phyloP scores from a whole-genome alignment of 805 yeast species.

The Jamesozyma rosinii region DNA sequence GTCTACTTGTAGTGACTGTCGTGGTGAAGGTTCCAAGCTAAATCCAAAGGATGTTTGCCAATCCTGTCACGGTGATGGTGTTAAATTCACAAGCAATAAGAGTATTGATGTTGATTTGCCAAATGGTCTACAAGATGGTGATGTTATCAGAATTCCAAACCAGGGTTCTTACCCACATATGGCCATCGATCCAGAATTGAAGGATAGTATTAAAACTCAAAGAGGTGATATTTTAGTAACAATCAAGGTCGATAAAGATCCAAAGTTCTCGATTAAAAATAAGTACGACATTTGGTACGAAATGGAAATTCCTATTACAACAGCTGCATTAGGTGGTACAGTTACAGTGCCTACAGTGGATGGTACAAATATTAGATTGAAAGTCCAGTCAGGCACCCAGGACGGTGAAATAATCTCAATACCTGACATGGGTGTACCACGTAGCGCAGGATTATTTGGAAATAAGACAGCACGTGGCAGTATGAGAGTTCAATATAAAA shows the following conservation, averaged over 20 bases:
- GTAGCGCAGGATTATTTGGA: slow-evolving; percentile 10
- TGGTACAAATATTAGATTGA: slow-evolving; percentile 66
- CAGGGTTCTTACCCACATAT: slow-evolving; percentile 86
- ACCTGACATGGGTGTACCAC: slow-evolving; percentile 84
- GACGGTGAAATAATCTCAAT: slow-evolving; percentile 63
- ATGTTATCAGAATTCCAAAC: slow-evolving; percentile 71
- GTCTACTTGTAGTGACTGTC: slow-evolving; percentile 79
- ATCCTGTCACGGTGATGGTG: slow-evolving; percentile 87
- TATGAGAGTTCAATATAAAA: slow-evolving; percentile 62
- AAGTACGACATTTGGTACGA: slow-evolving; percentile 52
- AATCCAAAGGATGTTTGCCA: slow-evolving; percentile 60
- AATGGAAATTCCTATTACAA: slow-evolving; percentile 77
- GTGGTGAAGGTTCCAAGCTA: slow-evolving; percentile 78
- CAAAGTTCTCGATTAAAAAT: slow-evolving; percentile 55
- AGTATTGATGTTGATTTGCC: slow-evolving; percentile 80
- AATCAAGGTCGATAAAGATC: slow-evolving; percentile 68
- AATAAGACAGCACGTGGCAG: slow-evolving; percentile 57
- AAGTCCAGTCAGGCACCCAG: slow-evolving; percentile 79
- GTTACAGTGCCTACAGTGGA: slow-evolving; percentile 85
- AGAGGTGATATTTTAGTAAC: slow-evolving; percentile 87
- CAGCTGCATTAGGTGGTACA: slow-evolving; percentile 93
- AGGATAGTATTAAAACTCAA: slow-evolving; percentile 44
- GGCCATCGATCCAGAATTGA: slow-evolving; percentile 48
- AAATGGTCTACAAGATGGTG: slow-evolving; percentile 79
- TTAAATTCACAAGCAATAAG: slow-evolving; percentile 47